Evolutionary conservation across 2,329 filamentous ascomycete genomes (phyloP).

Genomic region (Penicillium sp.): DNA sequence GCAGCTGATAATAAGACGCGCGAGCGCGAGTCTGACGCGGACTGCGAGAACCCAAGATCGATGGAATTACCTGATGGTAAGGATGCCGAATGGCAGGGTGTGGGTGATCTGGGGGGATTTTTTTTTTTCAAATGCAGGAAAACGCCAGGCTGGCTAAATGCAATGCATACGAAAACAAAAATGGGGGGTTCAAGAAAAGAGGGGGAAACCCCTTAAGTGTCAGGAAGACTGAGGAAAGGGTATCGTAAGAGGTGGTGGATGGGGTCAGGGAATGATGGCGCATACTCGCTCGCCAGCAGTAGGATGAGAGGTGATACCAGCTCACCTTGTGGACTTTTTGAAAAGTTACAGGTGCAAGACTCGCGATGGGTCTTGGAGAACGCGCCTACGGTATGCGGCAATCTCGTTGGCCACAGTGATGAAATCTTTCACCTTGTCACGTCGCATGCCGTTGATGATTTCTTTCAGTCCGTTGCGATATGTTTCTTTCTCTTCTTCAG

Average conservation of each 20-base stretch:
- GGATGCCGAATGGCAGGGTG: background rate
- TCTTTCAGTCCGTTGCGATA: constrained; percentile 53
- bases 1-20: constrained; percentile 14
- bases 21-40: constrained; percentile 14
- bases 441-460: constrained; percentile 55
- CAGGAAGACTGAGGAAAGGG: constrained; percentile 10
- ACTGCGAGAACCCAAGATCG: background rate
- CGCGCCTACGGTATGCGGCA: constrained; percentile 55
- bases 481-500: constrained; percentile 47
- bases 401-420: constrained; percentile 53
- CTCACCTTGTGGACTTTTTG: constrained; percentile 21
- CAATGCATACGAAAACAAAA: constrained; percentile 11
- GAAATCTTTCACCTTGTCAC: constrained; percentile 55
- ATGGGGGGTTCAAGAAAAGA: constrained; percentile 9
- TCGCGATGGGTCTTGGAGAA: constrained; percentile 51
- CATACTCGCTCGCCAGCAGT: constrained; percentile 12
- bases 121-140: constrained; percentile 17
- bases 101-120: background rate
- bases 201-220: constrained; percentile 14
- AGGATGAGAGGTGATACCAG: constrained; percentile 15
- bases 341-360: constrained; percentile 50
- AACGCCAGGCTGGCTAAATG: constrained; percentile 31
- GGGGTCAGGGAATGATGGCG: constrained; percentile 12
- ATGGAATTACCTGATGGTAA: background rate
- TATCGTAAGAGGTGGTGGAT: constrained; percentile 18